Conservation (phyloP, 2,329 filamentous ascomycete genomes). For the Exophiala phaeomuriformis region DNA sequence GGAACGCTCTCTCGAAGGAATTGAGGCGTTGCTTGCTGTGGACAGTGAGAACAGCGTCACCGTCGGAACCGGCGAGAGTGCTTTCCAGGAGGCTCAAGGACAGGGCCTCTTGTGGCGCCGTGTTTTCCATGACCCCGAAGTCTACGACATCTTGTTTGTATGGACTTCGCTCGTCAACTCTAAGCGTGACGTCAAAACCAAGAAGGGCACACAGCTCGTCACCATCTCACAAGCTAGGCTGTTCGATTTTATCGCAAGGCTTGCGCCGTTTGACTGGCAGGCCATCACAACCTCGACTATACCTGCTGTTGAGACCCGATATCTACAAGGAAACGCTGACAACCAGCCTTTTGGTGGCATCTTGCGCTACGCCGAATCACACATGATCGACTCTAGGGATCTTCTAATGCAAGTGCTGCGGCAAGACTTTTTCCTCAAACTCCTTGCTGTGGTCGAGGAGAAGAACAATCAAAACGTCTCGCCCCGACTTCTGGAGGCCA, state of each 20-base stretch:
- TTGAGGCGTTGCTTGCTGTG: slow-evolving; percentile 48
- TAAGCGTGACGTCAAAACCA: slow-evolving; percentile 39
- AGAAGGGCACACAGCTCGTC: slow-evolving; percentile 39
- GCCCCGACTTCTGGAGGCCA: slow-evolving; percentile 19
- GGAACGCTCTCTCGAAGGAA: slow-evolving; percentile 46
- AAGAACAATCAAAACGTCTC: slow-evolving; percentile 18
- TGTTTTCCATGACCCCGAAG: slow-evolving; percentile 53
- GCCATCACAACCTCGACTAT: slow-evolving; percentile 46
- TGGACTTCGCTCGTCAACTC: slow-evolving; percentile 36
- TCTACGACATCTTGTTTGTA: slow-evolving; percentile 50
- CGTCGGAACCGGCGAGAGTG: slow-evolving; percentile 21
- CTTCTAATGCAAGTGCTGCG: slow-evolving; percentile 26
- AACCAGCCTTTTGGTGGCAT: slow-evolving; percentile 22
- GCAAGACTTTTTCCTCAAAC: slow-evolving; percentile 26
- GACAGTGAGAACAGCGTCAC: slow-evolving; percentile 37
- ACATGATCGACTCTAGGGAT: slow-evolving; percentile 26
- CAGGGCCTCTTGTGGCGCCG: slow-evolving; percentile 56
- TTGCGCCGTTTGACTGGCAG: slow-evolving; percentile 50
- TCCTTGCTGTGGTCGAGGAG: slow-evolving; percentile 22
- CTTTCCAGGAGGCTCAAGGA: slow-evolving; percentile 33
- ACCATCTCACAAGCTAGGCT: slow-evolving; percentile 56
- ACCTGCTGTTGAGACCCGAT: slow-evolving; percentile 44
- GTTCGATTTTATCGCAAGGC: slow-evolving; percentile 50
- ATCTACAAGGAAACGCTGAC: slow-evolving; percentile 26
- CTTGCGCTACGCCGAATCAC: slow-evolving; percentile 22